Evolutionary conservation across 2,329 filamentous ascomycete genomes (phyloP).

Genomic region (Cladosporium phlei): DNA sequence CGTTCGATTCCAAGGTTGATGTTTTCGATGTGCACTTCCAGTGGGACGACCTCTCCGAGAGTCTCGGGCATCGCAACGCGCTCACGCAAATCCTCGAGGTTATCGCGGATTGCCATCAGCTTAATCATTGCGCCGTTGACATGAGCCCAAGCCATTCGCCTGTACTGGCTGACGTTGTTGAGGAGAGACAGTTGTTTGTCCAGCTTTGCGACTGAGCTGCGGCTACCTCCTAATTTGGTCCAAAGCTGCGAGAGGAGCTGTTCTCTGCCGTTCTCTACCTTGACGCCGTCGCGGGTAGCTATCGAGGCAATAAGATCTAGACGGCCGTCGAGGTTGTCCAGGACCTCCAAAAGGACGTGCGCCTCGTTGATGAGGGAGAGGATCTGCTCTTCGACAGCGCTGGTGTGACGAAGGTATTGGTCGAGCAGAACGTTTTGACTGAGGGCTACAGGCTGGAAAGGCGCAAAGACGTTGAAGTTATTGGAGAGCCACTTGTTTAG

Average conservation of each 20-base stretch:
- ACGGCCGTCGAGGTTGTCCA: conserved; percentile 64
- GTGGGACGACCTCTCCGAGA: conserved; percentile 53
- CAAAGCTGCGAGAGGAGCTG: conserved; percentile 67
- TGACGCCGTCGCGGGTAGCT: conserved; percentile 58
- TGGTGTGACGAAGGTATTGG: conserved; percentile 70
- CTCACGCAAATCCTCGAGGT: conserved; percentile 67
- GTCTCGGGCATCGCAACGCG: conserved; percentile 63
- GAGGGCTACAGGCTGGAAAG: conserved; percentile 58
- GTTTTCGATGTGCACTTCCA: conserved; percentile 70
- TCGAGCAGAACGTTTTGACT: conserved; percentile 62
- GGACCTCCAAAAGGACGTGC: conserved; percentile 59
- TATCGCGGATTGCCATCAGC: conserved; percentile 66
- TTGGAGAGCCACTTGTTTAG: conserved; percentile 40
- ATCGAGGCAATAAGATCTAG: conserved; percentile 67
- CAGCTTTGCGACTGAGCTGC: conserved; percentile 55
- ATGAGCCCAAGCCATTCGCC: conserved; percentile 61
- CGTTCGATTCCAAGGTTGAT: conserved; percentile 70
- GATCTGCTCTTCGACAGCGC: conserved; percentile 66
- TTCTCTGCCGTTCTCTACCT: conserved; percentile 55
- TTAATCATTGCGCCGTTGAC: conserved; percentile 67
- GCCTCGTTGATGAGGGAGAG: conserved; percentile 64
- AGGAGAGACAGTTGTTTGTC: conserved; percentile 62
- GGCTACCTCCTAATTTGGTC: conserved; percentile 69
- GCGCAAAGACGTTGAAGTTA: conserved; percentile 47
- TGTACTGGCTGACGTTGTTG: conserved; percentile 60